A percentile compares a stretch with the other conserved stretches of the same genome.
Conservation (phyloP, 805 yeast genomes). For the Sungouiella thailandica region DNA sequence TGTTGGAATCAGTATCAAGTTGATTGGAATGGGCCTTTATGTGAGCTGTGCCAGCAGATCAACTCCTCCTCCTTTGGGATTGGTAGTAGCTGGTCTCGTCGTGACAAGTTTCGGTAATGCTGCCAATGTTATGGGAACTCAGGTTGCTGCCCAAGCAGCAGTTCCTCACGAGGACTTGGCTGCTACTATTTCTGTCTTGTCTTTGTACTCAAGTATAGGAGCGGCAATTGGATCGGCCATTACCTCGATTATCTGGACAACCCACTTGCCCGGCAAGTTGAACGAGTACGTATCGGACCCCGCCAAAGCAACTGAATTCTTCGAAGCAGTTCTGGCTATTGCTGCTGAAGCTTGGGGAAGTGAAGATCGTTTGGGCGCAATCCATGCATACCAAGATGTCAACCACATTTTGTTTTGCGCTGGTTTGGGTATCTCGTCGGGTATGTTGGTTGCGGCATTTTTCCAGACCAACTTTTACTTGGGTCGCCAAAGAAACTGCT, state of each 20-base stretch:
- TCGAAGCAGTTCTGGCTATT: slow-evolving; percentile 17
- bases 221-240: slow-evolving; percentile 36
- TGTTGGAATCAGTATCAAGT: slow-evolving; percentile 27
- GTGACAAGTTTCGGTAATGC: slow-evolving; percentile 39
- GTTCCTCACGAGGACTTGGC: slow-evolving; percentile 41
- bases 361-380: slow-evolving; percentile 26
- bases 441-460: slow-evolving; percentile 23
- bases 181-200: slow-evolving; percentile 31
- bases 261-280: slow-evolving; percentile 25
- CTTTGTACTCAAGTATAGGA: slow-evolving; percentile 34
- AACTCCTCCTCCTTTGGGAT: slow-evolving; percentile 13
- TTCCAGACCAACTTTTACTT: slow-evolving; percentile 31
- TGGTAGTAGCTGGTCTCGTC: slow-evolving; percentile 30
- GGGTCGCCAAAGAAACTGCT: slow-evolving; percentile 18
- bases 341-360: slow-evolving; percentile 19
- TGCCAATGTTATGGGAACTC: slow-evolving; percentile 29
- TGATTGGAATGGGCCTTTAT: slow-evolving; percentile 26
- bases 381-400: slow-evolving; percentile 26
- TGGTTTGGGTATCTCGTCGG: no score
- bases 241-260: slow-evolving; percentile 29
- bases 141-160: slow-evolving; percentile 35
- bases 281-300: slow-evolving; percentile 22
- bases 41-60: slow-evolving; percentile 7
- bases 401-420: slow-evolving; percentile 23
- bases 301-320: slow-evolving; percentile 15